A percentile compares a stretch with the other conserved stretches of the same genome.
Conservation (phyloP, 1,139 yeast genomes). For the Petasospora fabianii region DNA sequence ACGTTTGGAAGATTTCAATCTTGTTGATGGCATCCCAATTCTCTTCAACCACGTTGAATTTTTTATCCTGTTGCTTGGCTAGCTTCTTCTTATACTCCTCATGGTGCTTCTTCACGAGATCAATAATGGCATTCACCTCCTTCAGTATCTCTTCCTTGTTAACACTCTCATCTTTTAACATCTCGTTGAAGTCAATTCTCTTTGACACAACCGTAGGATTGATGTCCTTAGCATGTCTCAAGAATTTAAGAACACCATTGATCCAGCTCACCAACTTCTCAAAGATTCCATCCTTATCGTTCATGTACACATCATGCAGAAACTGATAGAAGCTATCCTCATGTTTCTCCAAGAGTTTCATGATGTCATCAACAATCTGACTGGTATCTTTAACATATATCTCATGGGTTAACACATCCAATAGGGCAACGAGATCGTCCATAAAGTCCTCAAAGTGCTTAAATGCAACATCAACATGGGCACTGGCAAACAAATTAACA, state of each 20-base stretch:
- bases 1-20: conserved; percentile 40
- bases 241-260: conserved; percentile 53
- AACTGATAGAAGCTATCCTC: conserved; percentile 69
- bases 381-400: conserved; percentile 39
- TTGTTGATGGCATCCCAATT: conserved; percentile 47
- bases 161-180: conserved; percentile 23
- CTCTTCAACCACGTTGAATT: conserved; percentile 30
- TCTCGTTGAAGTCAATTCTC: conserved; percentile 37
- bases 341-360: conserved; percentile 63
- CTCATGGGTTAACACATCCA: conserved; percentile 44
- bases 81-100: conserved; percentile 32
- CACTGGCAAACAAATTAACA: conserved; percentile 68
- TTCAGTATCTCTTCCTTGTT: conserved; percentile 29
- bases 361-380: conserved; percentile 61
- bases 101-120: conserved; percentile 41
- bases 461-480: conserved; percentile 73
- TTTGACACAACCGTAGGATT: conserved; percentile 10
- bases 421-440: conserved; percentile 60
- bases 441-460: conserved; percentile 69
- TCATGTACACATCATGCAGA: conserved; percentile 68
- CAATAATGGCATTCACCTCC: conserved; percentile 45
- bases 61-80: conserved; percentile 24
- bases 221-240: conserved; percentile 50
- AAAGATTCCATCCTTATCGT: conserved; percentile 71
- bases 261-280: conserved; percentile 72